phyloP scores from a whole-genome alignment of 2,329 filamentous ascomycete genomes.

The Calonectria crousiana region DNA sequence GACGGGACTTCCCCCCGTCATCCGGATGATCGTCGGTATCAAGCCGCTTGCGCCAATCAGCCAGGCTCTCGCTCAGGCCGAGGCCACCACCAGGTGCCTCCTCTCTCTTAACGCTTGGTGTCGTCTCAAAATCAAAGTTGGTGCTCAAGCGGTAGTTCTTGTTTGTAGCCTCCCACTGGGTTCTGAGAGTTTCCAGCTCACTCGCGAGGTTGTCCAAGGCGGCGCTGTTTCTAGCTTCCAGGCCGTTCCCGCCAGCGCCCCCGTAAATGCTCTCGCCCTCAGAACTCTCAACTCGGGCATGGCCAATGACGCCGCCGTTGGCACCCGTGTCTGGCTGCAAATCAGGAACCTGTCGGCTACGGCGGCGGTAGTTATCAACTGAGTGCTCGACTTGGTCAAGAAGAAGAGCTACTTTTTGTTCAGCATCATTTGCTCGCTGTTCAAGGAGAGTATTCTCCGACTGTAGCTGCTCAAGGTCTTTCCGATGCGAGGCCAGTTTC shows the following conservation, averaged over 20 bases:
- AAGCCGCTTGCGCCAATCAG: constrained; percentile 84
- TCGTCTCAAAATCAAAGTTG: constrained; percentile 85
- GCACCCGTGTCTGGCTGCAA: constrained; percentile 60
- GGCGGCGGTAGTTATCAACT: constrained; percentile 93
- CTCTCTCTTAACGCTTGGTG: constrained; percentile 54
- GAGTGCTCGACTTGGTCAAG: constrained; percentile 95
- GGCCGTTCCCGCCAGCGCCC: constrained; percentile 50
- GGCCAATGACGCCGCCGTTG: constrained; percentile 55
- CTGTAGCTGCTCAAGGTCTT: constrained; percentile 84
- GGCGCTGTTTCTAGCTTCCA: constrained; percentile 67
- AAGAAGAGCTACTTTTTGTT: constrained; percentile 91
- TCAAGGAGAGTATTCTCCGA: constrained; percentile 86
- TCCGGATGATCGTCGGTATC: constrained; percentile 64
- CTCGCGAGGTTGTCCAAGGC: constrained; percentile 92
- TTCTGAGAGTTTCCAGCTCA: constrained; percentile 90
- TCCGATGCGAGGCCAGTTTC: constrained; percentile 70
- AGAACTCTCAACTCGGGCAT: constrained; percentile 67
- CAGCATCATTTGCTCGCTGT: constrained; percentile 86
- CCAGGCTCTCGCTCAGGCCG: constrained; percentile 77
- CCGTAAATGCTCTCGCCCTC: constrained; percentile 74
- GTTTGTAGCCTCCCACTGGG: constrained; percentile 95
- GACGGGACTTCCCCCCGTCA: constrained; percentile 45
- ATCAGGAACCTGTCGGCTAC: constrained; percentile 69
- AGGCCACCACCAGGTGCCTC: constrained; percentile 55
- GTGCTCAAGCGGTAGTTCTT: constrained; percentile 94